Evolutionary conservation across 2,329 filamentous ascomycete species (phyloP).

Genomic region (Aspergillus pseudoviridinutans): DNA sequence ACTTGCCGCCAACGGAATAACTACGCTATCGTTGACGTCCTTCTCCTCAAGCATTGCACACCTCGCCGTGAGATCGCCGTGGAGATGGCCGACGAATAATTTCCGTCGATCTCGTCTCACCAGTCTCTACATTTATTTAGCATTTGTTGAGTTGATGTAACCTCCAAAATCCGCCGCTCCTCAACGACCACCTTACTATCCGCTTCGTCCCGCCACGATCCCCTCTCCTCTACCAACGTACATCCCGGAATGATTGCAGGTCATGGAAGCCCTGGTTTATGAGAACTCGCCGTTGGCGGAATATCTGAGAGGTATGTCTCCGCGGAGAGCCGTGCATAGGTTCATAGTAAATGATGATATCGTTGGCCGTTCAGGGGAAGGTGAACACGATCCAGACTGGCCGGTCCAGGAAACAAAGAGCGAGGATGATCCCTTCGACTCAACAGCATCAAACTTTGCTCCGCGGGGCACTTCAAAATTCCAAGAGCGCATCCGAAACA

Average conservation of each 20-base stretch:
- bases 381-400: conserved; percentile 42
- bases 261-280: conserved; percentile 84
- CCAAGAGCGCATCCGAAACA: conserved; percentile 46
- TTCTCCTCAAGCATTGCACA: not conserved
- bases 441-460: conserved; percentile 42
- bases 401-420: conserved; percentile 28
- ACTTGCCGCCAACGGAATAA: not conserved
- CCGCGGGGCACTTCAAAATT: conserved; percentile 49
- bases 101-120: not conserved
- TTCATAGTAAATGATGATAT: conserved; percentile 2
- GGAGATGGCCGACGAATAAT: conserved; percentile 15
- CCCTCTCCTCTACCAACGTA: conserved; percentile 1
- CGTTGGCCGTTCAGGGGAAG: conserved; percentile 38
- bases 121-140: not conserved
- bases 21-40: not conserved
- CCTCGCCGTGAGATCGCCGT: conserved; percentile 5
- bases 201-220: conserved; percentile 5
- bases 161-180: not conserved
- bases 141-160: not conserved
- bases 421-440: conserved; percentile 26
- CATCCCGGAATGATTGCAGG: conserved; percentile 30
- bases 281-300: conserved; percentile 83
- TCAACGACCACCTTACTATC: conserved; percentile 1
- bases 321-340: not conserved
- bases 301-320: conserved; percentile 74